A percentile compares a stretch with the other conserved stretches of the same genome.
phyloP scores from a whole-genome alignment of 2,329 filamentous ascomycete species.

The Thyridium curvatum region DNA sequence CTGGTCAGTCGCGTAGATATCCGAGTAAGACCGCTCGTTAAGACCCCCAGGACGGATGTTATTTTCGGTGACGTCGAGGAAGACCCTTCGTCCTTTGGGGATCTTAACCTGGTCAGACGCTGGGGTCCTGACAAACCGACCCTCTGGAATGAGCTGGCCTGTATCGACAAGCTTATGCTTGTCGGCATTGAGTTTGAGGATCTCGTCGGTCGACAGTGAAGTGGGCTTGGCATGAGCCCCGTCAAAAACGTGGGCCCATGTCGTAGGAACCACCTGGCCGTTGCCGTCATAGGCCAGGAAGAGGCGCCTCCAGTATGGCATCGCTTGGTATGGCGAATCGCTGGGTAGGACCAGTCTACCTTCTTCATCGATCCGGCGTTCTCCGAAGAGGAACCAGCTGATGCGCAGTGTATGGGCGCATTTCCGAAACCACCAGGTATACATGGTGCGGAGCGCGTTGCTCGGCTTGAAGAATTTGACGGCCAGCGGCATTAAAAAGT shows the following conservation, averaged over 20 bases:
- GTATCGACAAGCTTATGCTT: slow-evolving; percentile 41
- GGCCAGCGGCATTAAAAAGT: slow-evolving; percentile 86
- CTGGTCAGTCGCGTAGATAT: slow-evolving; percentile 50
- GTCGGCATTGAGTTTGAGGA: slow-evolving; percentile 25
- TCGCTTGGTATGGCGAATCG: slow-evolving; percentile 20
- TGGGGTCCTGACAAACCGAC: slow-evolving; percentile 83
- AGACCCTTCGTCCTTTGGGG: slow-evolving; percentile 75
- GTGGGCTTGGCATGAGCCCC: slow-evolving; percentile 36
- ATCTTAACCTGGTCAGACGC: slow-evolving; percentile 94
- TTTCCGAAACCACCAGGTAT: slow-evolving; percentile 91
- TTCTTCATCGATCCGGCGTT: slow-evolving; percentile 76
- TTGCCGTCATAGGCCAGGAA: slow-evolving; percentile 35
- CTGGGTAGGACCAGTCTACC: slow-evolving; percentile 49
- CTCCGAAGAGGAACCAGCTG: slow-evolving; percentile 89
- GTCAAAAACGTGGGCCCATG: slow-evolving; percentile 48
- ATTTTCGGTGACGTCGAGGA: slow-evolving; percentile 66
- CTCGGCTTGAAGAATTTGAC: slow-evolving; percentile 81
- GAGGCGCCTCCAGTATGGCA: slow-evolving; percentile 32
- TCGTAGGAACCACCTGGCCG: slow-evolving; percentile 42
- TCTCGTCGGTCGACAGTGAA: slow-evolving; percentile 26
- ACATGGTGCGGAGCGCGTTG: slow-evolving; percentile 77
- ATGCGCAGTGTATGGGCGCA: slow-evolving; percentile 76
- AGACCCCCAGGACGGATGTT: slow-evolving; percentile 58
- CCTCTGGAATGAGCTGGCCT: slow-evolving; percentile 58
- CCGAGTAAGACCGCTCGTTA: slow-evolving; percentile 39